A percentile compares a stretch with the other conserved stretches of the same genome.
Conservation (phyloP, 2,329 filamentous ascomycete genomes). For the Curvularia sp. region DNA sequence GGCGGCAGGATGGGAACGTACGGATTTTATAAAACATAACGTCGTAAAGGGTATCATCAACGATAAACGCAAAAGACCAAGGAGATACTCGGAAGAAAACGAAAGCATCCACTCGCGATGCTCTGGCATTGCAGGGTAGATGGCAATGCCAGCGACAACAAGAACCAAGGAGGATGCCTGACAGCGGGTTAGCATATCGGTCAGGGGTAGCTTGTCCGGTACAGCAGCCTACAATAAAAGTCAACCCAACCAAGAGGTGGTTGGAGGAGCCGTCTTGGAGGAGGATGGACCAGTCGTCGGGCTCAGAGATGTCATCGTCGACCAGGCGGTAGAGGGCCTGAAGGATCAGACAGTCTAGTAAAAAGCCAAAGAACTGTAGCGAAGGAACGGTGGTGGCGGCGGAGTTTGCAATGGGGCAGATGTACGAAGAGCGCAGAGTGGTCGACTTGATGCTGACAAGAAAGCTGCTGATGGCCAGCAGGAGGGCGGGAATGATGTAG, state of each 20-base stretch:
- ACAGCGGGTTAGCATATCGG: constrained; percentile 23
- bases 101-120: constrained; percentile 47
- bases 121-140: constrained; percentile 44
- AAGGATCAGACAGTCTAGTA: constrained; percentile 39
- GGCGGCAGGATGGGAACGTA: constrained; percentile 24
- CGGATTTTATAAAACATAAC: constrained; percentile 47
- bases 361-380: constrained; percentile 41
- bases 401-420: constrained; percentile 40
- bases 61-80: constrained; percentile 46
- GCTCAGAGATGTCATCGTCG: constrained; percentile 35
- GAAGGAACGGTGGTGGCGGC: constrained; percentile 37
- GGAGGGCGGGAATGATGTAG: constrained; percentile 42
- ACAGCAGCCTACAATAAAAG: constrained; percentile 37
- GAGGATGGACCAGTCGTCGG: constrained; percentile 36
- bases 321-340: constrained; percentile 38
- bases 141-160: constrained; percentile 37
- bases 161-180: constrained; percentile 44
- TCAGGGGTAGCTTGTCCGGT: not conserved
- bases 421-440: constrained; percentile 42
- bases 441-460: constrained; percentile 40
- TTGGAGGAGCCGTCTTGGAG: constrained; percentile 40
- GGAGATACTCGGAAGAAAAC: constrained; percentile 43
- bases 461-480: constrained; percentile 44
- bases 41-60: constrained; percentile 50
- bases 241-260: constrained; percentile 39